Evolutionary conservation across 1,284 basidiomycete species (phyloP).

Genomic region (Naganishia cerealis): DNA sequence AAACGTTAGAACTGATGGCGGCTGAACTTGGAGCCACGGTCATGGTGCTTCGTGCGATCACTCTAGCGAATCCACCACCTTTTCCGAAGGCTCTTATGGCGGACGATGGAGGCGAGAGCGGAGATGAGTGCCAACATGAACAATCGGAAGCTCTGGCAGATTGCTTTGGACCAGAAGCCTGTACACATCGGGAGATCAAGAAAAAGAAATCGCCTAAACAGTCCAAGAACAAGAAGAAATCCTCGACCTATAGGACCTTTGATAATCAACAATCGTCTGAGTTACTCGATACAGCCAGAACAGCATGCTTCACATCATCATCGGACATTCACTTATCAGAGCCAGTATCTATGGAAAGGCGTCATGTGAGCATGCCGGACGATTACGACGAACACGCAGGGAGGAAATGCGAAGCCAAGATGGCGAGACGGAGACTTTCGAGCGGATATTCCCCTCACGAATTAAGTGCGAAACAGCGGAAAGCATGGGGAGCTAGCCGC

Average conservation of each 20-base stretch:
- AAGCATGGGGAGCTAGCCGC: constrained; percentile 16
- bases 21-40: constrained; percentile 85
- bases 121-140: constrained; percentile 1
- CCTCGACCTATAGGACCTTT: neutral
- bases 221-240: constrained; percentile 18
- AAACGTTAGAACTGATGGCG: constrained; percentile 87
- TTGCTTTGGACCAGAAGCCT: neutral
- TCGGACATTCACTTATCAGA: neutral
- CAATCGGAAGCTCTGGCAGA: constrained; percentile 5
- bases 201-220: constrained; percentile 10
- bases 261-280: neutral
- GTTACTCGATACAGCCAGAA: neutral
- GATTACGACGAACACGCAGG: constrained; percentile 7
- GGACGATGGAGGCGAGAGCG: constrained; percentile 3
- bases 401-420: constrained; percentile 19
- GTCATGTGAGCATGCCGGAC: neutral
- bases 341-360: neutral
- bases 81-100: constrained; percentile 19
- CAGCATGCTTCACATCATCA: neutral
- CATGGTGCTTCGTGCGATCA: constrained; percentile 78
- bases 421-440: constrained; percentile 23
- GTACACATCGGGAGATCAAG: neutral
- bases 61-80: constrained; percentile 38
- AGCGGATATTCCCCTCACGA: neutral
- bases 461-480: constrained; percentile 24